These are phyloP conservation scores for Mycena floridula DNA, from an alignment of 768 basidiomycete species.

Conservation along the genomic window DNA sequence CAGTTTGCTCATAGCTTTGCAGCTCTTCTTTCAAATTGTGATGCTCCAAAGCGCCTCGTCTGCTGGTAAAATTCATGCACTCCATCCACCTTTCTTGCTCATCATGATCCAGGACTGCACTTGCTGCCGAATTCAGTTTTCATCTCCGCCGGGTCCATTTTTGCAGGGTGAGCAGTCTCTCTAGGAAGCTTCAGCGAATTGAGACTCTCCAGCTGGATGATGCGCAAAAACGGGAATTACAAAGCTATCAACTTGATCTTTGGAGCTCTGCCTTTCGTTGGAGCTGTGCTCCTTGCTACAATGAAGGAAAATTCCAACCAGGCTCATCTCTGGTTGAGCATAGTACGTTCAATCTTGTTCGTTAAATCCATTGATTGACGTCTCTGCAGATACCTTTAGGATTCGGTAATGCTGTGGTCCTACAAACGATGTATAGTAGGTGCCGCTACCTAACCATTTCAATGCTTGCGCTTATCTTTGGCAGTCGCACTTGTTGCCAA, in stretches of 20 bases:
- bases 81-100: no score
- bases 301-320: conserved; percentile 37
- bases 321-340: conserved; percentile 43
- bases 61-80: conserved; percentile 30
- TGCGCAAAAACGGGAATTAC: conserved; percentile 50
- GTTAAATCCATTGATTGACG: not conserved
- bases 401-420: conserved; percentile 59
- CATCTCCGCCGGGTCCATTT: conserved; percentile 43
- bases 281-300: conserved; percentile 33
- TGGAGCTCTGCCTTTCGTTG: conserved; percentile 44
- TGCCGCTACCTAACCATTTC: conserved; percentile 2
- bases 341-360: conserved; percentile 26
- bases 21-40: conserved; percentile 48
- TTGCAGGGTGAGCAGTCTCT: conserved; percentile 35
- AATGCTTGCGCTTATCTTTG: not conserved
- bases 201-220: conserved; percentile 29
- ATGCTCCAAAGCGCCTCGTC: conserved; percentile 37
- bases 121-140: conserved; percentile 42
- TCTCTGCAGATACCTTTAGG: conserved; percentile 47
- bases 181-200: not conserved
- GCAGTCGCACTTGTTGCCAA: conserved; percentile 42
- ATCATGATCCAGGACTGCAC: conserved; percentile 34
- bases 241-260: conserved; percentile 42
- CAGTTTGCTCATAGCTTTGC: no score
- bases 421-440: conserved; percentile 56